phyloP scores from a whole-genome alignment of 2,329 filamentous ascomycete species.

The Geosmithia flava region DNA sequence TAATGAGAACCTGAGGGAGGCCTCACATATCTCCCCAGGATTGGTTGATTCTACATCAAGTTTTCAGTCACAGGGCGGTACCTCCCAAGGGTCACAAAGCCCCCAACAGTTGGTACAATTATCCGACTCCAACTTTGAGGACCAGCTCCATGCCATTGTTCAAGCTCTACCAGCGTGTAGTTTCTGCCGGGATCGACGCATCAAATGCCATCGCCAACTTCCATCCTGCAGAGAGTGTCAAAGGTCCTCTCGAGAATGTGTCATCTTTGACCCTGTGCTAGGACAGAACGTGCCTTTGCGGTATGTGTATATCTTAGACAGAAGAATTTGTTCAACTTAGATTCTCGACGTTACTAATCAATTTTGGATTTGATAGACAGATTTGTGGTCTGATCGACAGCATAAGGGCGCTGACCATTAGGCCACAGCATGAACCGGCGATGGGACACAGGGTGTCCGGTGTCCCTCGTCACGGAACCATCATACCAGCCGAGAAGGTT shows the following conservation, averaged over 20 bases:
- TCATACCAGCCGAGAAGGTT: not conserved
- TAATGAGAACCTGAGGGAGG: not conserved
- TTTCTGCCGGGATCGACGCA: constrained; percentile 5
- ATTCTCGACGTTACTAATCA: not conserved
- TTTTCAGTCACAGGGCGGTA: not conserved
- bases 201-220: constrained; percentile 5
- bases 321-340: not conserved
- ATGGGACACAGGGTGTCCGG: not conserved
- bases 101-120: not conserved
- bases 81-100: not conserved
- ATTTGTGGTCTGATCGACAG: not conserved
- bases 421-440: not conserved
- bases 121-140: not conserved
- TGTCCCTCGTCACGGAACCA: not conserved
- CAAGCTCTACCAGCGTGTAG: constrained; percentile 5
- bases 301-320: not conserved
- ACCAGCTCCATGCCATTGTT: constrained; percentile 1
- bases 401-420: not conserved
- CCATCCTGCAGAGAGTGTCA: constrained; percentile 3
- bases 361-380: not conserved
- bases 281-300: not conserved
- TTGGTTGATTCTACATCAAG: not conserved
- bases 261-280: not conserved
- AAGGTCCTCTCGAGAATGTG: not conserved
- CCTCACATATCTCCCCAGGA: not conserved